Evolutionary conservation across 306 rosid genomes (phyloP), one percentile per base, ranked within the genome.

Genomic region (Corylus americana): DNA sequence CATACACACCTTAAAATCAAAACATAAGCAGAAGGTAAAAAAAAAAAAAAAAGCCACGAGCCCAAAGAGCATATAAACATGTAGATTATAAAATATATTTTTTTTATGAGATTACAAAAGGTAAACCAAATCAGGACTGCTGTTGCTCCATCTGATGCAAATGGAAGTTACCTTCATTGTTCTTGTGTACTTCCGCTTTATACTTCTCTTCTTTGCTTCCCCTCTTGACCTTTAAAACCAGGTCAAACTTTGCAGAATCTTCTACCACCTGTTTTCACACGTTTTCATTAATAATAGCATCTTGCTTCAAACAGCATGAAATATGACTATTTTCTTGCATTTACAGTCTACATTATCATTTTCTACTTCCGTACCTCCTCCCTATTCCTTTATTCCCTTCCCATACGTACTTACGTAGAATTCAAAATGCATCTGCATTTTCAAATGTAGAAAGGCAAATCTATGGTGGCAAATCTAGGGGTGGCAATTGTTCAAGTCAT

Each of bases 111-210:
- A 7, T 37, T 68, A 62, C 42, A 62, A 5, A 62, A 4, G 11
- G 72, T 20, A 68, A 8, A 18, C 4, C 13, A 44, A 68, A 3
- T 83, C 73, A 82, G 72, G 92, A 84, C 59, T 82, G 83, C 80
- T 90, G 81, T 53, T 48, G 87, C 82, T 80, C 83, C 87, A 90
- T 80, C 82, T 85, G 92, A 78, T 91, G 89, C 39, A 89, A 86
- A 80, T 70, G 86, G 84, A 89, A 87, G 68, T 35, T 80, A 35
- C 91, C 98, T 83, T 89, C 87, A 57, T 77, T 80, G 67, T 85
- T 91, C 90, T 86, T 82, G 79, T 89, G 93, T n/a, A 93, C 89
- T 80, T 85, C 86, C 63, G 75, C 94, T 74, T 90, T 90, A 74
- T 83, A 79, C 79, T 85, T 91, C 82, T 87, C 98, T 83, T 88